Evolutionary conservation across 192 early-diverging fungal species (phyloP), one percentile per base, ranked within the genome.

Genomic region (Backusella parvicylindrica): DNA sequence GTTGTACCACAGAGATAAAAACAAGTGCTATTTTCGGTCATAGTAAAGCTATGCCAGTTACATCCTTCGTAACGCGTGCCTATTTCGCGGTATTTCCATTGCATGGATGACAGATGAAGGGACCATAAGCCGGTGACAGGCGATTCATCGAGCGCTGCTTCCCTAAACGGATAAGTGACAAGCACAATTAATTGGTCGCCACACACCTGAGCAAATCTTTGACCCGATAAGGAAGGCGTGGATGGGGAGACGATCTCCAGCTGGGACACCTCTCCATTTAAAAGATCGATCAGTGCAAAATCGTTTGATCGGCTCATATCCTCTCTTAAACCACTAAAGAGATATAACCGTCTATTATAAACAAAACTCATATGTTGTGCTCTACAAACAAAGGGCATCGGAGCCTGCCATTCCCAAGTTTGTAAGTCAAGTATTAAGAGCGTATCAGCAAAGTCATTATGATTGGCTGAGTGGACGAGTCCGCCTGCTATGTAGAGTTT

Each of bases 401-500:
- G 83, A 53, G 79, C 64, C 63, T 87, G 76, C 91, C 91, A 91
- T 33, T 80, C 82, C 82, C 88, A 85, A 9, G 83, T 87, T 65
- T 71, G 30, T 3, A 92, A 80, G 67, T 92, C 88, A 30, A 91
- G 77, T 31, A 84, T 76, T 35, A 84, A 49, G 32, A 86, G 47
- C 4, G 72, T 77, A 68, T 83, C 78, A 23, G 73, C 53, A 69
- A 76, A 74, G 35, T 32, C 65, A 47, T 73, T 78, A 31, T 82
- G 49, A 7, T 28, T 15, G 26, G 72, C 33, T 74, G 43, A 60
- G 23, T 37, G 32, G 9, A 60, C 9, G n/a, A 75, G 74, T 12
- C 87, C 89, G 15, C 91, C 91, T 40, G 85, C 83, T 9, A 92
- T 83, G 73, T 91, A 92, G 7, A 92, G 80, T 71, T 83, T 92